A percentile compares a stretch with the other conserved stretches of the same genome.
Conservation (phyloP, 495 filamentous ascomycete genomes). For the Talaromyces thailandensis region DNA sequence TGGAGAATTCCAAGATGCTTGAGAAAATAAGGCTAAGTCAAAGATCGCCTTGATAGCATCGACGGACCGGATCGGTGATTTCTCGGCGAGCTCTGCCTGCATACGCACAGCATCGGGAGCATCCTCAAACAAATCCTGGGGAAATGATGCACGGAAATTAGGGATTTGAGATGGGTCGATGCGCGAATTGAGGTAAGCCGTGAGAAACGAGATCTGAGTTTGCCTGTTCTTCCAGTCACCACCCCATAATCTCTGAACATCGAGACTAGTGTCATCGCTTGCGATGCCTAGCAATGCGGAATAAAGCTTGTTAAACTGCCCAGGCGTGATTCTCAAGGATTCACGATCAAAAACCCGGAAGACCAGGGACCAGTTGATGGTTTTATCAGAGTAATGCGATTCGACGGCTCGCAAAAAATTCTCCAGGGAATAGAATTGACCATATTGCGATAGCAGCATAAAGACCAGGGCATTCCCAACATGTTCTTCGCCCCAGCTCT, state of each 20-base stretch:
- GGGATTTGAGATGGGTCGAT: constrained; percentile 78
- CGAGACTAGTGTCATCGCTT: constrained; percentile 48
- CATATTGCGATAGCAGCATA: constrained; percentile 62
- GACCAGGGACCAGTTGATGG: constrained; percentile 74
- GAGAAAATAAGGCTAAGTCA: constrained; percentile 60
- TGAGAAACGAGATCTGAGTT: constrained; percentile 84
- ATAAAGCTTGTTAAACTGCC: constrained; percentile 75
- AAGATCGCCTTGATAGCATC: constrained; percentile 78
- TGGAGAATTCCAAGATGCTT: constrained; percentile 51
- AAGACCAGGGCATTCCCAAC: constrained; percentile 75
- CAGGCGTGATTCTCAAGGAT: constrained; percentile 59
- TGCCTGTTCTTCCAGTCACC: constrained; percentile 78
- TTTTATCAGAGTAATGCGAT: constrained; percentile 44
- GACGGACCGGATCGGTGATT: constrained; percentile 79
- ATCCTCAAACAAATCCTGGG: constrained; percentile 62
- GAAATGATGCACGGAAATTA: constrained; percentile 68
- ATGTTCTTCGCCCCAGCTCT: constrained; percentile 70
- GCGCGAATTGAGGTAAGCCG: constrained; percentile 67
- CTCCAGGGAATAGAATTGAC: constrained; percentile 59
- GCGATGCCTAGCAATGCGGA: constrained; percentile 64
- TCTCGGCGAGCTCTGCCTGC: constrained; percentile 64
- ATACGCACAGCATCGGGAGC: constrained; percentile 61
- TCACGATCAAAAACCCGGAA: constrained; percentile 78
- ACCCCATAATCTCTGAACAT: constrained; percentile 85
- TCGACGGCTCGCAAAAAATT: constrained; percentile 59